Base-by-base conservation (phyloP, 768 basidiomycete genomes). In the Neoboletus brunneissimus region DNA sequence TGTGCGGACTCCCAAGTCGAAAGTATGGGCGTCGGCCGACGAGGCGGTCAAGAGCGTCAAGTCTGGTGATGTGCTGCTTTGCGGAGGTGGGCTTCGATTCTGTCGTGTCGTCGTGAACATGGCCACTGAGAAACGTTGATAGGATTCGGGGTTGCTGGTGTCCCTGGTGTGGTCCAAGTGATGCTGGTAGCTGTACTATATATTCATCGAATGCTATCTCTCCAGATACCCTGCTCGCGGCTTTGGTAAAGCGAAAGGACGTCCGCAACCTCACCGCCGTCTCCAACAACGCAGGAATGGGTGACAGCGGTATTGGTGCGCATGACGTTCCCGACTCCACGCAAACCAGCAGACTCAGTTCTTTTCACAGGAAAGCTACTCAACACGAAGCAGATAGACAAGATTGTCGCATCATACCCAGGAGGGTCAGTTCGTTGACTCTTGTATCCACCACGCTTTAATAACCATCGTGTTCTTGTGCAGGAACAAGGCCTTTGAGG, bases 81-180 rank as follows among this genome's bases (percentile, higher is more conserved):
- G 88, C 61, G 92, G 87, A 76, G 93, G 93, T 93, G 62, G 59
- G 85, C 58, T 15, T 20, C 18, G 3, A 9, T 56, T 55, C 44
- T 13, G 20, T 46, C n/a, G 35, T 22, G 18, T 48, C n/a, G 0
- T 20, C 13, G 13, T 29, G 23, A 38, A 13, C 18, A 42, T 54
- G 22, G 12, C 52, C 43, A 38, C 8, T 48, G 48, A 51, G 18
- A 38, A 40, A 32, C 44, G 31, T 64, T 11, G 40, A 16, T 64
- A 93, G 93, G 94, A 27, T 97, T 97, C 65, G 94, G 94, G 44
- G 75, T 91, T 50, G 90, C 91, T 62, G 94, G 94, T 31, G 88
- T 93, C 45, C 92, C 94, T 65, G 88, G 90, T 91, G 44, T 41
- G 75, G 45, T 43, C 16, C 29, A 2, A 13, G 38, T 35, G 31